Conservation (phyloP, 768 basidiomycete genomes). For the Pisolithus tinctorius region DNA sequence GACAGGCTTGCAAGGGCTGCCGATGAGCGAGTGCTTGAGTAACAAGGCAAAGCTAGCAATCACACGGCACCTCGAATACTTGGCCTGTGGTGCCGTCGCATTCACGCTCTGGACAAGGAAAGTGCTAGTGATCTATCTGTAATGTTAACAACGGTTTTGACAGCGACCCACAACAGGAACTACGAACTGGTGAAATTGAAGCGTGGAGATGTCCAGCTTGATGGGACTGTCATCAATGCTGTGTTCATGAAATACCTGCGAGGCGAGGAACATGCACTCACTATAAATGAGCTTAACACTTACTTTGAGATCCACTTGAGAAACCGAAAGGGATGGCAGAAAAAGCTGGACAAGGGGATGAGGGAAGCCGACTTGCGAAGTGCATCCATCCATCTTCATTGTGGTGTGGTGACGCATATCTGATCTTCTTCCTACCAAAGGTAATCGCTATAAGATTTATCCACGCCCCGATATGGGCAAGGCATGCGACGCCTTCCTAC, state of each 20-base stretch:
- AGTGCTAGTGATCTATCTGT: too few species aligned
- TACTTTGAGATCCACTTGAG: slow-evolving; percentile 16
- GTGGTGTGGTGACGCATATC: too few species aligned
- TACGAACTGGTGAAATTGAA: slow-evolving; percentile 25
- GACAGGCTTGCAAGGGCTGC: neutral
- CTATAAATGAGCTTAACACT: slow-evolving; percentile 4
- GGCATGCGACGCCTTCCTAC: slow-evolving; percentile 23
- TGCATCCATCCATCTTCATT: neutral
- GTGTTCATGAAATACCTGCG: slow-evolving; percentile 3
- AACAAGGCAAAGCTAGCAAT: neutral
- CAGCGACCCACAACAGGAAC: slow-evolving; percentile 12
- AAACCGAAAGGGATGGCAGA: slow-evolving; percentile 21
- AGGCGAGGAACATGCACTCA: neutral
- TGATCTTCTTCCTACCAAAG: too few species aligned
- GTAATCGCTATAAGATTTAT: slow-evolving; percentile 21
- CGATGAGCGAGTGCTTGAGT: neutral
- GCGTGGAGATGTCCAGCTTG: slow-evolving; percentile 12
- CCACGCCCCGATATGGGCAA: slow-evolving; percentile 21
- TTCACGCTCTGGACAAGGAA: slow-evolving; percentile 1
- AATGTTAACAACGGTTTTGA: too few species aligned
- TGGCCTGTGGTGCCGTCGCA: neutral
- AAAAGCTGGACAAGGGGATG: slow-evolving; percentile 17
- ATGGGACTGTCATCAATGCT: neutral
- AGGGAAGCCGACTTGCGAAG: slow-evolving; percentile 13
- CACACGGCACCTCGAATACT: neutral